Base-by-base conservation (phyloP, 768 basidiomycete species). In the Goffeauzyma gilvescens region DNA sequence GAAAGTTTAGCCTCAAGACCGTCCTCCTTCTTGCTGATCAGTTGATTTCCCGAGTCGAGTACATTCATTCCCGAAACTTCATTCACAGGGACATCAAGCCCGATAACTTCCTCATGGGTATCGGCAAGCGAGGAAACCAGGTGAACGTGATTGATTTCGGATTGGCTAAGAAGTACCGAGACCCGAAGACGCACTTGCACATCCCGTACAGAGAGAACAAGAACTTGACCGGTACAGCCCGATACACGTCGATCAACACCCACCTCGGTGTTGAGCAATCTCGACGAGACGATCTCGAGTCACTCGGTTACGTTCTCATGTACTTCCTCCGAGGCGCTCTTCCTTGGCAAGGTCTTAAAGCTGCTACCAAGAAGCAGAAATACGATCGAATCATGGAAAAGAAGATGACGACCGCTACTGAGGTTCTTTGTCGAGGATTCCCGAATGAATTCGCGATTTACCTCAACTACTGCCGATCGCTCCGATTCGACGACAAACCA, bases 341-440 rank as follows among this genome's bases (percentile, higher is more conserved):
- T 32, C 90, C 90, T 24, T 98, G 90, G 90, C 93, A 98, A 66
- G 93, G 93, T 46, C 76, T 98, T 63, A 98, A 98, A 71, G 93
- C 93, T 47, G 90, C 90, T 30, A 98, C 93, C 46, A 98, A 98
- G 84, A 98, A 98, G 76, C 93, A 98, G 73, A 98, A 98, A 71
- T 96, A 96, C 66, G 93, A 96, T 67, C 80, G 93, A 48, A 98
- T 98, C 70, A 98, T 98, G 93, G 93, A 98, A 70, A 98, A 98
- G 76, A 98, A 98, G 76, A 96, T 98, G 87, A 95, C 93, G 27
- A 93, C 87, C 0, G 59, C 87, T 6, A 63, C 60, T 38, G 60
- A 96, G 63, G 72, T 90, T 45, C 76, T 98, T 22, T 96, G 90
- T 71, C 87, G 90, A 53, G 87, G 85, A n/a, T 96, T 93, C 75